phyloP scores from a whole-genome alignment of 2,329 filamentous ascomycete genomes.

The Myriosclerotinia curreyana region DNA sequence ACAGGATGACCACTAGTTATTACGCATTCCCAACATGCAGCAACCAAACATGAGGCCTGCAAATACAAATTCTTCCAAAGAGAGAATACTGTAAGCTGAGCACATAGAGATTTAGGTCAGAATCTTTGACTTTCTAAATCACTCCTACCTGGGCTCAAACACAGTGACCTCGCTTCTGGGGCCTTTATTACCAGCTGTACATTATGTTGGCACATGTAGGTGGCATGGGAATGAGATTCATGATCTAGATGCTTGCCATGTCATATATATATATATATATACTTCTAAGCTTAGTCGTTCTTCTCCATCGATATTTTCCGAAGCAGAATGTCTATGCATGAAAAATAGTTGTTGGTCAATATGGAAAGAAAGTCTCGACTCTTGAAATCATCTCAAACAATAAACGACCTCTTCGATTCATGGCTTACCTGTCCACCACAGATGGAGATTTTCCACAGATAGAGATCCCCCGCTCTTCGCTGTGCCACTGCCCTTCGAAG shows the following conservation, averaged over 20 bases:
- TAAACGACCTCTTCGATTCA: background rate
- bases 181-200: background rate
- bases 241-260: background rate
- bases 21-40: background rate
- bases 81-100: background rate
- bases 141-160: background rate
- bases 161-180: background rate
- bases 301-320: background rate
- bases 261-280: background rate
- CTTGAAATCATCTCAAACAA: too few relatives aligned
- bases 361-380: background rate
- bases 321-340: background rate
- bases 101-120: background rate
- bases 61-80: background rate
- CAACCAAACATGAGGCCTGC: background rate
- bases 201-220: background rate
- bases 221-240: background rate
- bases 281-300: constrained; percentile 1
- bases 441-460: constrained; percentile 9
- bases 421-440: background rate
- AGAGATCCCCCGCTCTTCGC: background rate
- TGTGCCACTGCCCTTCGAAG: background rate
- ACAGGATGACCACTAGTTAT: background rate
- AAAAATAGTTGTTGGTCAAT: background rate
- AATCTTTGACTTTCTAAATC: background rate